Evolutionary conservation across 1,139 yeast species (phyloP).

Genomic region (Suhomyces wounanorum): DNA sequence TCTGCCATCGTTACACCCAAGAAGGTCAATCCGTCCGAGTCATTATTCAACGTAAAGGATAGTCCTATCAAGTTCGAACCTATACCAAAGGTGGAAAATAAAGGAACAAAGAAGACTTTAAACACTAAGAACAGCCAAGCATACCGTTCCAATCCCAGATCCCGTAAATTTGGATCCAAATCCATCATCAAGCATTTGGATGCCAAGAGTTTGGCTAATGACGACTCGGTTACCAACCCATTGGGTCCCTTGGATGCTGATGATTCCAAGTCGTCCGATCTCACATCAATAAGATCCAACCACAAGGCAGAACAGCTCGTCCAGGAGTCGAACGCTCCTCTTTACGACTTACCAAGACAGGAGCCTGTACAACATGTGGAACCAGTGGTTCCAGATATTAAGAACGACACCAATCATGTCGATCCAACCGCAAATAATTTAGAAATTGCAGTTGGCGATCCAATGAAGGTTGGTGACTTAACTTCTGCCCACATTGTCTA

Average conservation of each 20-base stretch:
- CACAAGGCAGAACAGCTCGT: slow-evolving; percentile 26
- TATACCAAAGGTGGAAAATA: slow-evolving; percentile 5
- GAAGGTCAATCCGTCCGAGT: slow-evolving; percentile 23
- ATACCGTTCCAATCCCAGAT: slow-evolving; percentile 34
- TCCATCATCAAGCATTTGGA: slow-evolving; percentile 36
- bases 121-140: slow-evolving; percentile 13
- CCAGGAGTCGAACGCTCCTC: slow-evolving; percentile 46
- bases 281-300: slow-evolving; percentile 18
- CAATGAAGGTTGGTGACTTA: slow-evolving; percentile 87
- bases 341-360: slow-evolving; percentile 41
- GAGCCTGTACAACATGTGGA: slow-evolving; percentile 12
- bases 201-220: slow-evolving; percentile 7
- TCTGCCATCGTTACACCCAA: slow-evolving; percentile 26
- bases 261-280: slow-evolving; percentile 18
- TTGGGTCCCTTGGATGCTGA: slow-evolving; percentile 43
- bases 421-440: slow-evolving; percentile 30
- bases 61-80: slow-evolving; percentile 31
- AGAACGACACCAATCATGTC: slow-evolving; percentile 9
- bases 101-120: slow-evolving; percentile 8
- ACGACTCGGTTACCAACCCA: slow-evolving; percentile 19
- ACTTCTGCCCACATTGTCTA: slow-evolving; percentile 89
- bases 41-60: slow-evolving; percentile 39
- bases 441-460: slow-evolving; percentile 82
- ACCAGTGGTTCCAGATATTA: neutral
- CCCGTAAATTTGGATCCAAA: slow-evolving; percentile 37